Evolutionary conservation across 495 filamentous ascomycete species (phyloP), one percentile per base, ranked within the genome.

Genomic region (Aspergillus avenaceus): DNA sequence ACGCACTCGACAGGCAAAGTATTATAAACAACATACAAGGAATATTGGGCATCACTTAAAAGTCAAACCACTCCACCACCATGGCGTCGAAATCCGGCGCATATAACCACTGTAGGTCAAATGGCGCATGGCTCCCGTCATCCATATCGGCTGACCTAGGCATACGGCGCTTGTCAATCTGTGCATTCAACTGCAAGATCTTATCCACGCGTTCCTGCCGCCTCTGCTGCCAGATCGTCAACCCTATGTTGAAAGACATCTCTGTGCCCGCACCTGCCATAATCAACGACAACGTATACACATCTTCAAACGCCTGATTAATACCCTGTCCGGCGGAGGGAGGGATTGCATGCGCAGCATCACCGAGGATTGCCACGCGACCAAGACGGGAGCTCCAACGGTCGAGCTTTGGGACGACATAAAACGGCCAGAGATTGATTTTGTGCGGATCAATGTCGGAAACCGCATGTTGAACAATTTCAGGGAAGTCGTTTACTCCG

Each of bases 291-390:
- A 59, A 62, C 4, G 57, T 64, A 52, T 58, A 68, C 1, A 55
- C 60, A 58, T 75, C 72, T 44, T 76, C 73, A 49, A 73, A 69
- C 0, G 61, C 72, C 49, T 74, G 71, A 21, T 66, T 66, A 7
- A 60, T 58, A 2, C 75, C 75, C 50, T 76, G 73, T 0, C 73
- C 75, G 0, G 70, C 58, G 13, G 64, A 64, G 6, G 75, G 75
- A 0, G 73, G 70, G 19, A 79, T 72, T 0, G 73, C 72, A 59
- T 78, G 74, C 2, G 74, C 74, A 3, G 74, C 73, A 60, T 77
- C 72, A 16, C 74, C 74, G 7, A 76, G 45, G 29, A 78, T 61
- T 0, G 72, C 45, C 8, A 76, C 68, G 1, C 67, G 54, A 3
- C 59, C 55, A 4, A 53, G 34, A 1, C 55, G 22, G 0, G 71